A percentile compares a stretch with the other conserved stretches of the same genome.
These are phyloP conservation scores for Hygrocybe coccinea DNA, from an alignment of 768 basidiomycete genomes.

Conservation along the genomic window DNA sequence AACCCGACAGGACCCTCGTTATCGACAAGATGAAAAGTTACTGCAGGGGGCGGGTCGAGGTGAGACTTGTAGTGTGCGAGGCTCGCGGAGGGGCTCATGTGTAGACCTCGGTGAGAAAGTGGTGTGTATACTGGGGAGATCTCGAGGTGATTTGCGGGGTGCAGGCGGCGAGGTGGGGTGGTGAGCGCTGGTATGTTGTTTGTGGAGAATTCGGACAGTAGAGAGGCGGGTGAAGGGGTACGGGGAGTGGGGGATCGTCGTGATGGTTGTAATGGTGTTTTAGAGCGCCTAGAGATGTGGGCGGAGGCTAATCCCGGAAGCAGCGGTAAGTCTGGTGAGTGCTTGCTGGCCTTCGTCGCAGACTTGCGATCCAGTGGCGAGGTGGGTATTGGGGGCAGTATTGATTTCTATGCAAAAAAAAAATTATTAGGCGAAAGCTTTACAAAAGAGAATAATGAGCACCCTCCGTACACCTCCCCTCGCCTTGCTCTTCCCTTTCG, in stretches of 20 bases:
- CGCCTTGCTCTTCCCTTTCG: conserved; percentile 11
- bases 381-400: conserved; percentile 39
- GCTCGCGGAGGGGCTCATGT: conserved; percentile 65
- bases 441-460: conserved; percentile 9
- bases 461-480: conserved; percentile 19
- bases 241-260: background rate
- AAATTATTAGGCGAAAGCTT: background rate
- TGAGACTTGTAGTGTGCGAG: conserved; percentile 65
- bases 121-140: conserved; percentile 64
- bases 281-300: conserved; percentile 3
- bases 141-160: conserved; percentile 22
- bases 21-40: conserved; percentile 18
- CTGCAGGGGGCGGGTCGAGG: conserved; percentile 55
- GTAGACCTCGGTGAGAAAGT: conserved; percentile 60
- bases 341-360: conserved; percentile 3
- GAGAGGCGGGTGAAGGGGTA: conserved; percentile 16
- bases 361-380: conserved; percentile 43
- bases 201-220: conserved; percentile 19
- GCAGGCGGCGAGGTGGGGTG: conserved; percentile 37
- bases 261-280: conserved; percentile 3
- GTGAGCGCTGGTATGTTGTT: conserved; percentile 26
- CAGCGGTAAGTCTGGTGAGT: conserved; percentile 10
- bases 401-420: conserved; percentile 30
- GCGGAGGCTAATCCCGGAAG: background rate
- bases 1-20: conserved; percentile 11